Percentiles rank a stretch among this genome's conserved stretches.
Conservation (phyloP, 768 basidiomycete genomes). For the Lactifluus piperatus region DNA sequence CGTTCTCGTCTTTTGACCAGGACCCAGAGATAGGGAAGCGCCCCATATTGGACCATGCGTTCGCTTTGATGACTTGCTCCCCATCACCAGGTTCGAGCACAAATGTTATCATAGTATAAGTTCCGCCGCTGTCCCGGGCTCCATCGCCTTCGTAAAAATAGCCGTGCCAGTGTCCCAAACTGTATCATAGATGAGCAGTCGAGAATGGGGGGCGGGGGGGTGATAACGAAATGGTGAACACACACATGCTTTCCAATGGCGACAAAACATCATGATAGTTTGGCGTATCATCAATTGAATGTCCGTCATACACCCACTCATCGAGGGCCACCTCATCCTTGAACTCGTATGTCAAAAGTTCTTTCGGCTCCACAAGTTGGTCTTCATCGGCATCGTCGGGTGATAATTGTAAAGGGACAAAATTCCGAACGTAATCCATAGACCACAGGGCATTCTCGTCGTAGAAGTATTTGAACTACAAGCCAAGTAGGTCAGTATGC, state of each 20-base stretch:
- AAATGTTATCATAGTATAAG: constrained; percentile 9
- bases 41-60: constrained; percentile 9
- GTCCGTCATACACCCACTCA: constrained; percentile 11
- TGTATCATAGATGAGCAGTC: not conserved
- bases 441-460: not conserved
- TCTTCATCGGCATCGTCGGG: constrained; percentile 7
- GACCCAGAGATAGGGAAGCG: constrained; percentile 17
- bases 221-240: too few relatives aligned
- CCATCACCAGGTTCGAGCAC: constrained; percentile 5
- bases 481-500: not conserved
- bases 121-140: not conserved
- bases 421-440: not conserved
- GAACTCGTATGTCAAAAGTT: not conserved
- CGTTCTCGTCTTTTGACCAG: constrained; percentile 15
- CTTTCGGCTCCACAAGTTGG: not conserved
- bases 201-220: too few relatives aligned
- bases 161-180: constrained; percentile 16
- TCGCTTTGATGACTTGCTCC: constrained; percentile 7
- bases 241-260: constrained; percentile 10
- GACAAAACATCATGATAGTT: not conserved
- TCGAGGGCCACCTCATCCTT: not conserved
- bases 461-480: constrained; percentile 6
- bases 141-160: constrained; percentile 3
- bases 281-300: constrained; percentile 2
- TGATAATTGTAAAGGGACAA: not conserved